phyloP scores from a whole-genome alignment of 805 yeast species.

The Saccharomyces kudriavzevii region DNA sequence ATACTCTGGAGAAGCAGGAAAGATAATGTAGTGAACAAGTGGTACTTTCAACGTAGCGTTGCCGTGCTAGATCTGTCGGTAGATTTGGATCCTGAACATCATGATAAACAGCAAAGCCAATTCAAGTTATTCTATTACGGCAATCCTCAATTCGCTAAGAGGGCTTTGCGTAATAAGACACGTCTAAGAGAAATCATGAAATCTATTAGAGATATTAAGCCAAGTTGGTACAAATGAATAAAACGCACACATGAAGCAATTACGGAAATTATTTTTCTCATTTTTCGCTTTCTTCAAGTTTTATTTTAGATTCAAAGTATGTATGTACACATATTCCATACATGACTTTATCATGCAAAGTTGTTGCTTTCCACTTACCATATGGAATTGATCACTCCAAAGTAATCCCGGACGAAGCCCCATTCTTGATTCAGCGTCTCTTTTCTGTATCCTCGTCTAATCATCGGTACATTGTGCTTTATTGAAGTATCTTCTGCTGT shows the following conservation, averaged over 20 bases:
- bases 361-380: neutral
- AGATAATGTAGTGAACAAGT: slow-evolving; percentile 86
- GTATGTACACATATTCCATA: neutral
- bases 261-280: neutral
- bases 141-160: slow-evolving; percentile 18
- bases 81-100: slow-evolving; percentile 26
- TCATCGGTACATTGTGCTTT: slow-evolving; percentile 27
- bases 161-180: slow-evolving; percentile 6
- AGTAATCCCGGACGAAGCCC: slow-evolving; percentile 16
- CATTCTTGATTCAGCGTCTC: slow-evolving; percentile 26
- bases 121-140: slow-evolving; percentile 39
- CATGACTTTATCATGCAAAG: neutral
- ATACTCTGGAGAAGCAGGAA: slow-evolving; percentile 85
- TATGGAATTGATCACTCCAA: neutral
- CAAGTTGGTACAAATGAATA: slow-evolving; percentile 26
- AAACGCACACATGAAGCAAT: neutral
- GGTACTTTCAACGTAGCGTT: slow-evolving; percentile 89
- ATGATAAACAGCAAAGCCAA: slow-evolving; percentile 20
- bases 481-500: slow-evolving; percentile 22
- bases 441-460: slow-evolving; percentile 23
- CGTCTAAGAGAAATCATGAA: slow-evolving; percentile 22
- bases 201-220: slow-evolving; percentile 29
- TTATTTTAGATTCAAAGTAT: neutral
- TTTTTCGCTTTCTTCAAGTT: neutral
- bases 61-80: slow-evolving; percentile 50